Base-by-base conservation (phyloP, 139 green algal genomes). In the Parachlorella kessleri region DNA sequence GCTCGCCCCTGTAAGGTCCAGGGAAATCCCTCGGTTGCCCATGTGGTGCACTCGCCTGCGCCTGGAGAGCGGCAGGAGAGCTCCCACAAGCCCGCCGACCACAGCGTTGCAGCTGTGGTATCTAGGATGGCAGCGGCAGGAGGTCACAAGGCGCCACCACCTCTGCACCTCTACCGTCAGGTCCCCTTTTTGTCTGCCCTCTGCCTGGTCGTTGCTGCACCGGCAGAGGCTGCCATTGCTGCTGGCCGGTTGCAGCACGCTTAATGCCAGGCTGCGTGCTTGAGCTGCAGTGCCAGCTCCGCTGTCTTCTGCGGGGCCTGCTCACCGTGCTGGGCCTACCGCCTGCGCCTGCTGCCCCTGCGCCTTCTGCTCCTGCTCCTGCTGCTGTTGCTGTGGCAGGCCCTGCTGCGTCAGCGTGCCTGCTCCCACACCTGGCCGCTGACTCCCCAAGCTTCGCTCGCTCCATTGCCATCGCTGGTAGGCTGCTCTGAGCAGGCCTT, bases 1-100 rank as follows among this genome's bases (percentile, higher is more conserved):
- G n/a, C n/a, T n/a, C n/a, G n/a, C n/a, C n/a, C n/a, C n/a, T n/a
- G n/a, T n/a, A n/a, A n/a, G n/a, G n/a, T n/a, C n/a, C n/a, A n/a
- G n/a, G n/a, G n/a, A n/a, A n/a, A n/a, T n/a, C n/a, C n/a, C n/a
- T n/a, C n/a, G n/a, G n/a, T n/a, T n/a, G n/a, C n/a, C n/a, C n/a
- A n/a, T n/a, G n/a, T n/a, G 48, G 14, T 59, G 38, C 38, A 6
- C 70, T 48, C 55, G 33, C 72, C 71, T 80, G 21, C 42, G n/a
- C 81, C 91, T 70, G 70, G 94, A 95, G 38, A 86, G 54, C 0
- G 89, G 89, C 48, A 95, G 82, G 59, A 95, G 86, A 2, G 71
- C 79, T 40, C 55, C 67, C 32, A 92, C 78, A 18, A 92, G 77
- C 0, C 78, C 80, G 0, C 32, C 37, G 55, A 94, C 73, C 65